Base-by-base conservation (phyloP, 73 alveolate genomes). In the Paramecium sexaurelia region DNA sequence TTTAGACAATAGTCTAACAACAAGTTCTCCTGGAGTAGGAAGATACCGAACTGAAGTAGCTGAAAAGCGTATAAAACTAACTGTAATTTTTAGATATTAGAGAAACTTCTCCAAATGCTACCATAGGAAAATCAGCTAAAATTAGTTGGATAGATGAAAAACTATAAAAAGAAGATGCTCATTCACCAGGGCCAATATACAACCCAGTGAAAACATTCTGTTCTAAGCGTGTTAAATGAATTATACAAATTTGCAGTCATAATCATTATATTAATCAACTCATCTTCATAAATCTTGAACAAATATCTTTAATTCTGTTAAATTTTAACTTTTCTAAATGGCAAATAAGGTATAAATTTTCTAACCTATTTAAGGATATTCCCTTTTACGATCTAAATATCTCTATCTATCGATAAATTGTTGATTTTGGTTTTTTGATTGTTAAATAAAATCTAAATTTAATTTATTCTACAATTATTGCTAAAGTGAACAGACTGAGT, bases 21-120 rank as follows among this genome's bases (percentile, higher is more conserved):
- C 90, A 24, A 78, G 90, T 78, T 78, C 90, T 41, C 90, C 90
- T 15, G 90, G 90, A 17, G 90, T 78, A 24, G 90, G 90, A 10
- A 78, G 55, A 78, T 78, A 78, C 41, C 32, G 29, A 45, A 78
- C 71, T 0, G 90, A 78, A 37, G 26, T 17, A 20, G 68, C 86
- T 33, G 90, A 78, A 40, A 78, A 43, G 41, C 68, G 68, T 78
- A 45, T 39, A 5, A 3, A 1, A 41, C 17, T 40, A 13, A 1
- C 45, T 41, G 1, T 3, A 41, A 20, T 5, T 15, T 26, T 0
- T 78, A 78, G 90, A 78, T 41, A 13, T 78, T 2, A 78, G 90
- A 40, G 43, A 78, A 43, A 29, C 69, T 9, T 26, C 75, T 17
- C 90, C 90, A 7, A 19, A 78, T 39, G 55, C 55, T 7, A 40